Percentiles rank a stretch among this genome's conserved stretches.
phyloP scores from a whole-genome alignment of 2,329 filamentous ascomycete species.

The Microdochium bolleyi region DNA sequence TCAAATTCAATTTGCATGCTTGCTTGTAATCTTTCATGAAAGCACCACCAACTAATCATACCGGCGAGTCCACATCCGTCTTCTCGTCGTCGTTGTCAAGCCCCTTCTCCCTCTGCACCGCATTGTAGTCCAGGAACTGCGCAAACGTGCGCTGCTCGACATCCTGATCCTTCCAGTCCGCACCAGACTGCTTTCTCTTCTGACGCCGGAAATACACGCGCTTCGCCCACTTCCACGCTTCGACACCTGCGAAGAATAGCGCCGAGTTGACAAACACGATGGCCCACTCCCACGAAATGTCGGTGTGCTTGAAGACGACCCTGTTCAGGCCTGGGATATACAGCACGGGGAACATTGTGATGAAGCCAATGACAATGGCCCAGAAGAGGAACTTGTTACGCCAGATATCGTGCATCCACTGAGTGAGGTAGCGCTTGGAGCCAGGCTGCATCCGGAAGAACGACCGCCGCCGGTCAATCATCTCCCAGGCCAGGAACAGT shows the following conservation, averaged over 20 bases:
- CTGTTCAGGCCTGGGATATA: conserved; percentile 55
- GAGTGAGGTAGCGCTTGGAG: conserved; percentile 51
- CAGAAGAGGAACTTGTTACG: conserved; percentile 66
- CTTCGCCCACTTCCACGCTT: conserved; percentile 53
- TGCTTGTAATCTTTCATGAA: too few species aligned
- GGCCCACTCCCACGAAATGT: conserved; percentile 56
- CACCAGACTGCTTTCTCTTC: conserved; percentile 12
- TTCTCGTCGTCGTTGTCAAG: background rate
- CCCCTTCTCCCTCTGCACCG: background rate
- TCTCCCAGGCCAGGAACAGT: conserved; percentile 72
- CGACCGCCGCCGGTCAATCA: conserved; percentile 62
- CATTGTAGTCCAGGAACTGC: conserved; percentile 19
- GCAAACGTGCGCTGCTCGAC: conserved; percentile 30
- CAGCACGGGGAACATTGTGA: conserved; percentile 40
- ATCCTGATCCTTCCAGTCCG: conserved; percentile 27
- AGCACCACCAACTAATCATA: too few species aligned
- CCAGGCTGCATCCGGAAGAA: conserved; percentile 69
- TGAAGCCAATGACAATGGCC: conserved; percentile 42
- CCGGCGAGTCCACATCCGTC: background rate
- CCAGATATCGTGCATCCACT: conserved; percentile 63
- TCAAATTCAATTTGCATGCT: too few species aligned
- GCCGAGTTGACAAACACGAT: conserved; percentile 46
- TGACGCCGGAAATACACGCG: conserved; percentile 29
- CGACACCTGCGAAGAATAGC: conserved; percentile 50
- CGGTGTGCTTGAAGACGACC: conserved; percentile 51